Conservation (phyloP, 1,284 basidiomycete genomes). For the Boletus nobilissimus region DNA sequence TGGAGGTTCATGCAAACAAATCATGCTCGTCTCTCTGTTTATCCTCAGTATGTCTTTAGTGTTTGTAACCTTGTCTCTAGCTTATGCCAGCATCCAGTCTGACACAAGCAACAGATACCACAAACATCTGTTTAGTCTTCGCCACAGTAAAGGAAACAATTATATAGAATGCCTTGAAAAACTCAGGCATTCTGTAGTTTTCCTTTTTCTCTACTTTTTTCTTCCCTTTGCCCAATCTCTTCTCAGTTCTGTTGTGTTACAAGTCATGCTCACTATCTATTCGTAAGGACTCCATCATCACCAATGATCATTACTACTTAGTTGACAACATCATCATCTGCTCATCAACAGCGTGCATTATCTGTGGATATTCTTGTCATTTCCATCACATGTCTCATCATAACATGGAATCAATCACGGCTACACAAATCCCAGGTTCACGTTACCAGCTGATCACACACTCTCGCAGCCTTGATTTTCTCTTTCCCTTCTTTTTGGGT, state of each 20-base stretch:
- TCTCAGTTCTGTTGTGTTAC: slow-evolving; percentile 18
- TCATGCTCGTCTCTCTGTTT: slow-evolving; percentile 86
- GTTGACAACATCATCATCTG: slow-evolving; percentile 10
- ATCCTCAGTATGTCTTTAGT: slow-evolving; percentile 81
- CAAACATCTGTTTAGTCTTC: slow-evolving; percentile 90
- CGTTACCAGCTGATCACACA: neutral
- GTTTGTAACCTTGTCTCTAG: fast-evolving
- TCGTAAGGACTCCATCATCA: slow-evolving; percentile 24
- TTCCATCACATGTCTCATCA: slow-evolving; percentile 37
- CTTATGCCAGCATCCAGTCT: slow-evolving; percentile 55
- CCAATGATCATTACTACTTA: neutral
- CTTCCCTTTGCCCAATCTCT: neutral
- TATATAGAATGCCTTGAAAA: slow-evolving; percentile 86
- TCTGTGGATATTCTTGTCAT: slow-evolving; percentile 46
- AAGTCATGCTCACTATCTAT: slow-evolving; percentile 40
- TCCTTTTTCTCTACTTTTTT: neutral
- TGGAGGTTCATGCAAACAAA: slow-evolving; percentile 99
- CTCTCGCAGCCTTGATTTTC: neutral
- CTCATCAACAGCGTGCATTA: slow-evolving; percentile 40
- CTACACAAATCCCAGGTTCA: slow-evolving; percentile 3
- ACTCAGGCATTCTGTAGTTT: slow-evolving; percentile 76
- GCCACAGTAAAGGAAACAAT: slow-evolving; percentile 99
- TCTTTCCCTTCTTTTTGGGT: neutral
- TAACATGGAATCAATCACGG: slow-evolving; percentile 42
- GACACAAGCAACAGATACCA: slow-evolving; percentile 84